Evolutionary conservation across 2,329 filamentous ascomycete species (phyloP), one percentile per base, ranked within the genome.

Genomic region (Aspergillus viridinutans): DNA sequence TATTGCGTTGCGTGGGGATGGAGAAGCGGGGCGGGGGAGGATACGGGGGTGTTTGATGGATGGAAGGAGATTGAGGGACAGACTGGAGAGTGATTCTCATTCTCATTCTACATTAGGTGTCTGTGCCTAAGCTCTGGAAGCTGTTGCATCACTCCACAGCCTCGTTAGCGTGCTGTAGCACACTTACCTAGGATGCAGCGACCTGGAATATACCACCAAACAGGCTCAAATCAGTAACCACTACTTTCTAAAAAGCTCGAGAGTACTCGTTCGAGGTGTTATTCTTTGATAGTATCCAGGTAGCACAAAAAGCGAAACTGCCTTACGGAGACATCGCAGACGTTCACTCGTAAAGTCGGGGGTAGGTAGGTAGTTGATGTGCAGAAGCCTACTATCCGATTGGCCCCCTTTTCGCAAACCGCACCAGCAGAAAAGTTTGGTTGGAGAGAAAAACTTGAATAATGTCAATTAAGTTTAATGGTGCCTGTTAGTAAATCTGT

Each of bases 1-100:
- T 99, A 99, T 69, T 86, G 92, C 61, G 83, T 99, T 47, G 87
- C 86, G 3, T 97, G 93, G 93, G 94, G 87, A 1, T 95, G 89
- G 84, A 86, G 64, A 85, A 86, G 32, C 53, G 71, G 67, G 1
- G 74, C 69, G 6, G 54, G 58, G 2, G 60, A 63, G 25, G 53
- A 58, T 47, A 28, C 49, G 38, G 52, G 55, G n/a, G 61, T 61
- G 7, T 77, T 77, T 65, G 61, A 64, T 26, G 65, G 63, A 10
- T 79, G 76, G 76, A 68, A 60, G 47, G 61, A 61, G 10, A 45
- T 78, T 47, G 62, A 69, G 53, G 63, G 57, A 38, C 71, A 76
- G 49, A 25, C 52, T 48, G 54, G 12, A n/a, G 43, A 43, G 48
- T 47, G 23, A 23, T 23, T 6, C 21, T 14, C 14, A 3, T 43